Percentiles rank a stretch among this genome's conserved stretches.
These are phyloP conservation scores for Platanus orientalis DNA, from an alignment of 164 flowering plant genomes.

Conservation along the genomic window DNA sequence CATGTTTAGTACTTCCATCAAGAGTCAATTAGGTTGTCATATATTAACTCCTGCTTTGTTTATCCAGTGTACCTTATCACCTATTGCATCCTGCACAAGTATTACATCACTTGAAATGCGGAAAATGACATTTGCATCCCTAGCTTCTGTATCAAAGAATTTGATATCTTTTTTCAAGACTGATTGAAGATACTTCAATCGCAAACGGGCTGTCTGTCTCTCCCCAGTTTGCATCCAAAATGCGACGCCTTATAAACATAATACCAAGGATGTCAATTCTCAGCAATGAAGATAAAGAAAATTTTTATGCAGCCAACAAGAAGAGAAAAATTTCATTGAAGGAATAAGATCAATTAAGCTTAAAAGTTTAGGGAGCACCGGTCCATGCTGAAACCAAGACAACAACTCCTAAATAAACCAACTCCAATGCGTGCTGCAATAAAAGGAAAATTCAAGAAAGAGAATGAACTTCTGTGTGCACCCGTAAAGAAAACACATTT, in stretches of 20 bases:
- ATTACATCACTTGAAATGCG: slow-evolving; percentile 70
- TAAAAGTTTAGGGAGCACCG: slow-evolving; percentile 36
- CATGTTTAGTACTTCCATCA: background rate
- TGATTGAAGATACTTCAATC: slow-evolving; percentile 58
- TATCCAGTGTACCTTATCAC: slow-evolving; percentile 58
- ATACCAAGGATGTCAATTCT: background rate
- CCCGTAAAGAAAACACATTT: background rate
- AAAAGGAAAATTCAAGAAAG: background rate
- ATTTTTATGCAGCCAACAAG: background rate
- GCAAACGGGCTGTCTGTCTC: slow-evolving; percentile 59
- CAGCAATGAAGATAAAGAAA: background rate
- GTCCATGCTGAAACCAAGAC: slow-evolving; percentile 60
- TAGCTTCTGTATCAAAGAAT: slow-evolving; percentile 69
- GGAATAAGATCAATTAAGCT: too few species aligned
- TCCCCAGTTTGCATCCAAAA: slow-evolving; percentile 80
- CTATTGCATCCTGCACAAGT: slow-evolving; percentile 75
- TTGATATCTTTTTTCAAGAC: slow-evolving; percentile 44
- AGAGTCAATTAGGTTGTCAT: background rate
- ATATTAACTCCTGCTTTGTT: too few species aligned
- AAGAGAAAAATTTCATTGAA: background rate
- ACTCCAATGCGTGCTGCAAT: slow-evolving; percentile 55
- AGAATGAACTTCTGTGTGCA: background rate
- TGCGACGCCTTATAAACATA: slow-evolving; percentile 49
- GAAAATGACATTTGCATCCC: slow-evolving; percentile 42
- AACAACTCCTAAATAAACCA: slow-evolving; percentile 58